phyloP scores from a whole-genome alignment of 2,329 filamentous ascomycete species.

The Aspergillus hortae region DNA sequence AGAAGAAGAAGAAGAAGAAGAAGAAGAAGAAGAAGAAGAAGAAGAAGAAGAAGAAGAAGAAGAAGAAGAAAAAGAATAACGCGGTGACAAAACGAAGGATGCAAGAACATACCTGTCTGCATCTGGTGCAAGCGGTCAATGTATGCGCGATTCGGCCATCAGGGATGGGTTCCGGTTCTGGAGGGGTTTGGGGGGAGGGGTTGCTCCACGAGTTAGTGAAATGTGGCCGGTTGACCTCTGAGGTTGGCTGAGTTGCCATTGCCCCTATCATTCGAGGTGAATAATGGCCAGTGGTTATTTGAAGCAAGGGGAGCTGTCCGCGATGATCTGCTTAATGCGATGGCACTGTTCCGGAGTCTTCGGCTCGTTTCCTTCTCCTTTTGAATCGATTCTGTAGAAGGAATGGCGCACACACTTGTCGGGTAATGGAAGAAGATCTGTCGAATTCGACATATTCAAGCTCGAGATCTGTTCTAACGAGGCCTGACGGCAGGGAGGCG shows the following conservation, averaged over 20 bases:
- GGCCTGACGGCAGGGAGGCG: conserved; percentile 11
- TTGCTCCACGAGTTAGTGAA: conserved; percentile 26
- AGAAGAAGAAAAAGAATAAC: not conserved
- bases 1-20: not conserved
- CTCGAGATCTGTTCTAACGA: conserved; percentile 8
- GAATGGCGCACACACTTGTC: conserved; percentile 7
- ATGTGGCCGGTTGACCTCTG: conserved; percentile 15
- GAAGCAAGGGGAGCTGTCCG: too few relatives aligned
- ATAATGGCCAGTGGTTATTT: too few relatives aligned
- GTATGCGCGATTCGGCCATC: conserved; percentile 45
- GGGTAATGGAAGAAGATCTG: conserved; percentile 11
- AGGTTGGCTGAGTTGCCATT: conserved; percentile 20
- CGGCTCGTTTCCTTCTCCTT: too few relatives aligned
- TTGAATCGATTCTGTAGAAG: not conserved
- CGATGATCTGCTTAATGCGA: too few relatives aligned
- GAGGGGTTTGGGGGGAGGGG: conserved; percentile 24
- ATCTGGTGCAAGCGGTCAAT: conserved; percentile 48
- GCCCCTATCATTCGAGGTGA: not conserved
- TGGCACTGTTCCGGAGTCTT: too few relatives aligned
- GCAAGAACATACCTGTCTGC: conserved; percentile 43
- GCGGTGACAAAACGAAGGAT: conserved; percentile 3
- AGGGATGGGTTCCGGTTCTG: conserved; percentile 27
- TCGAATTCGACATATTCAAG: conserved; percentile 21
- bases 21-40: not conserved
- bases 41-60: not conserved